Evolutionary conservation across 495 filamentous ascomycete genomes (phyloP).

Genomic region (Aspergillus taichungensis): DNA sequence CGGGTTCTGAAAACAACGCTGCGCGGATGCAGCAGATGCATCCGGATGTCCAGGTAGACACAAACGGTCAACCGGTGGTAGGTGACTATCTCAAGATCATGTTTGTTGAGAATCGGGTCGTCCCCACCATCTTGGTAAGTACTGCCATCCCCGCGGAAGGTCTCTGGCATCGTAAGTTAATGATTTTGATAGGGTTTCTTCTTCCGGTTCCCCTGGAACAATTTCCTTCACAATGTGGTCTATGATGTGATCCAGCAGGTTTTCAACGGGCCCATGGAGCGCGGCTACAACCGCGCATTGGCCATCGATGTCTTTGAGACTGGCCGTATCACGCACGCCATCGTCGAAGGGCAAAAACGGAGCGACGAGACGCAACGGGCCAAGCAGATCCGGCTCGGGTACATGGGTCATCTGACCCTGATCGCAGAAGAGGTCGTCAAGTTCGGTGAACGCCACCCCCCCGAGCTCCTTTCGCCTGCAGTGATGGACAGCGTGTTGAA

Average conservation of each 20-base stretch:
- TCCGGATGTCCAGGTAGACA: constrained; percentile 46
- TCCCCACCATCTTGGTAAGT: constrained; percentile 89
- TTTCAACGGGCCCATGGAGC: constrained; percentile 97
- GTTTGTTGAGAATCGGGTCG: constrained; percentile 89
- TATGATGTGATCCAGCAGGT: constrained; percentile 99
- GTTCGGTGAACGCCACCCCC: constrained; percentile 89
- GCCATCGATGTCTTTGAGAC: constrained; percentile 88
- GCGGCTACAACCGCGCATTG: constrained; percentile 86
- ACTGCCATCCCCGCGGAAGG: neutral
- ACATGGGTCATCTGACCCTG: constrained; percentile 96
- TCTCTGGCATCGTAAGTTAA: neutral
- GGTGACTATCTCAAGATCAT: constrained; percentile 94
- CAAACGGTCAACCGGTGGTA: constrained; percentile 78
- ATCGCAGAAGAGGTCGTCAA: constrained; percentile 99
- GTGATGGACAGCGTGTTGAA: constrained; percentile 86
- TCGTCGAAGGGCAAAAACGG: constrained; percentile 79
- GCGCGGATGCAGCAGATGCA: constrained; percentile 22
- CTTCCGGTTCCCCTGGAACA: constrained; percentile 99
- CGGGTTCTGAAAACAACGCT: constrained; percentile 16
- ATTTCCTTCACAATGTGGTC: constrained; percentile 98
- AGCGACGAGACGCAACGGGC: constrained; percentile 76
- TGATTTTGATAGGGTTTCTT: constrained; percentile 65
- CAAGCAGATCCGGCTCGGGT: constrained; percentile 85
- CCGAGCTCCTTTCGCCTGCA: constrained; percentile 71
- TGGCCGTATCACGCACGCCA: constrained; percentile 80